These are phyloP conservation scores for Diaporthe velutina DNA, from an alignment of 2,329 filamentous ascomycete species.

Conservation along the genomic window DNA sequence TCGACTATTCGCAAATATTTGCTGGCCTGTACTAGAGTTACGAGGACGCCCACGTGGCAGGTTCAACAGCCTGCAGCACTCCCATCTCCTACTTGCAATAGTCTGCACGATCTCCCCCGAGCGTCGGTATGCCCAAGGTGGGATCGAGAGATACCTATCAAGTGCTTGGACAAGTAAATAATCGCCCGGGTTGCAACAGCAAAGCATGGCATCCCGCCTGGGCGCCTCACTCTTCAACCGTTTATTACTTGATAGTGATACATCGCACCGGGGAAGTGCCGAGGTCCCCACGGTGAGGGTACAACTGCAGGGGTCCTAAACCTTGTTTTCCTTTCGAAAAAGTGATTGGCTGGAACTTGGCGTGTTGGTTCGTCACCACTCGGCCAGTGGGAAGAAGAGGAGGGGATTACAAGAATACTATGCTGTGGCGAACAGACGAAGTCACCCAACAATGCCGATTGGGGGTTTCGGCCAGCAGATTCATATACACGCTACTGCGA, in stretches of 20 bases:
- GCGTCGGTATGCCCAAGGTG: neutral
- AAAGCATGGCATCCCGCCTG: neutral
- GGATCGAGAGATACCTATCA: neutral
- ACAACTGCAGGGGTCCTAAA: slow-evolving; percentile 1
- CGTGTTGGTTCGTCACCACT: neutral
- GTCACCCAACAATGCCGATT: neutral
- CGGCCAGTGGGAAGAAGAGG: neutral
- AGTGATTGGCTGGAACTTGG: neutral
- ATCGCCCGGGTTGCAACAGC: slow-evolving; percentile 3
- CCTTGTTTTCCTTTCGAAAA: neutral
- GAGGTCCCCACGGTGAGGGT: slow-evolving; percentile 6
- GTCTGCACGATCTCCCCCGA: neutral
- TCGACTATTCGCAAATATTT: neutral
- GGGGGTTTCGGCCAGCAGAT: neutral
- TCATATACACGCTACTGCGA: neutral
- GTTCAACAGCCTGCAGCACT: neutral
- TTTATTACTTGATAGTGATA: neutral
- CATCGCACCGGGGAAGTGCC: slow-evolving; percentile 12
- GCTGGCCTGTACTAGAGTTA: neutral
- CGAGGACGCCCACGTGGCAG: slow-evolving; percentile 23
- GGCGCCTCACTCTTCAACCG: neutral
- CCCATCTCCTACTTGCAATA: neutral
- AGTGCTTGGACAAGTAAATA: neutral
- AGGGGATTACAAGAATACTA: neutral
- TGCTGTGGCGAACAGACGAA: slow-evolving; percentile 1